Percentiles rank a stretch among this genome's conserved stretches.
Conservation (phyloP, 345 rosid genomes). For the Balakata baccata region DNA sequence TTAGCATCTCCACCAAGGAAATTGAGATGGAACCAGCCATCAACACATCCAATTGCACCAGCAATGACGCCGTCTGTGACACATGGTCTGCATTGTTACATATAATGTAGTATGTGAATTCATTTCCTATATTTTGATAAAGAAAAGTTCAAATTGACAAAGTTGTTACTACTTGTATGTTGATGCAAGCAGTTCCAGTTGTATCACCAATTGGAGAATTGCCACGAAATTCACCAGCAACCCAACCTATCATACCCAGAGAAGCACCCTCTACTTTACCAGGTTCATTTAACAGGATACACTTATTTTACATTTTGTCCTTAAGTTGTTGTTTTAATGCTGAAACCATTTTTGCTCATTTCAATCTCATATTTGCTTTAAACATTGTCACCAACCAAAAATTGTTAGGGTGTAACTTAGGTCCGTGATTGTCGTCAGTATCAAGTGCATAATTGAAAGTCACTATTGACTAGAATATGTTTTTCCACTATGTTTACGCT, state of each 20-base stretch:
- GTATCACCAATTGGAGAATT: conserved; percentile 15
- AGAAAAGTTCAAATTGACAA: not conserved
- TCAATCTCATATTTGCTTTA: not conserved
- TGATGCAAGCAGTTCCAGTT: conserved; percentile 20
- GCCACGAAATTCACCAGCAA: conserved; percentile 12
- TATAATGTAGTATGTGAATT: not conserved
- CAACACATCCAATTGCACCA: conserved; percentile 28
- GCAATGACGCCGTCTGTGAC: conserved; percentile 18
- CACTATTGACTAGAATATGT: not conserved
- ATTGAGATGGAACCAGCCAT: conserved; percentile 33
- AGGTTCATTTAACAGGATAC: conserved; percentile 37
- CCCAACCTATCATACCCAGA: conserved; percentile 36
- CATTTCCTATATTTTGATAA: not conserved
- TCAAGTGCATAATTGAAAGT: not conserved
- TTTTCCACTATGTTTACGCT: not conserved
- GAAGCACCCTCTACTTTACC: conserved; percentile 43
- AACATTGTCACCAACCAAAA: not conserved
- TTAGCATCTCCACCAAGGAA: conserved; percentile 44
- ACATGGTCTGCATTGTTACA: conserved; percentile 22
- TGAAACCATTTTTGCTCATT: conserved; percentile 17
- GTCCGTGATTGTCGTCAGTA: too few relatives aligned
- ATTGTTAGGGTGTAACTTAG: not conserved
- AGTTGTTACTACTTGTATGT: conserved; percentile 6
- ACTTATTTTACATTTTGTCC: conserved; percentile 11
- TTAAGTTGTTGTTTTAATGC: conserved; percentile 18